Evolutionary conservation across 2,329 filamentous ascomycete genomes (phyloP).

Genomic region (Trichocomaceae sp.): DNA sequence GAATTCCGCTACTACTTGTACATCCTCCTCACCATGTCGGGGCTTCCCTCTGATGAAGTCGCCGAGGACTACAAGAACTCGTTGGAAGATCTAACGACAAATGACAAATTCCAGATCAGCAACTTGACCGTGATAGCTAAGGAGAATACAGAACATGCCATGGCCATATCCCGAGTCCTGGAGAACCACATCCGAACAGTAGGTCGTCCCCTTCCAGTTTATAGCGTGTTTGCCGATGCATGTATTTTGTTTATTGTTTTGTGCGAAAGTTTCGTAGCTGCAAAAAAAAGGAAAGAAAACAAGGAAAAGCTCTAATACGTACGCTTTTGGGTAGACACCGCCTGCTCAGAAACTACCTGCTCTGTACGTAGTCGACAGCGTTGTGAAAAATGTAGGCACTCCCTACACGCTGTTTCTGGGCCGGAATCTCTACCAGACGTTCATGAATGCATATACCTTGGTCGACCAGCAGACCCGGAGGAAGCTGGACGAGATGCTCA

Average conservation of each 20-base stretch:
- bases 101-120: conserved; percentile 92
- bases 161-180: conserved; percentile 82
- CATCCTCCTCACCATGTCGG: conserved; percentile 48
- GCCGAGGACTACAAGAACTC: conserved; percentile 92
- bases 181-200: conserved; percentile 93
- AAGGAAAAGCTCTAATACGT: conserved; percentile 29
- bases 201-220: conserved; percentile 43
- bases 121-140: conserved; percentile 96
- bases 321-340: conserved; percentile 59
- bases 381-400: conserved; percentile 97
- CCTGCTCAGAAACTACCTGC: conserved; percentile 86
- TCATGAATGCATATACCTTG: conserved; percentile 92
- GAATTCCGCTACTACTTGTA: not conserved
- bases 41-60: conserved; percentile 67
- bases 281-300: too few relatives aligned
- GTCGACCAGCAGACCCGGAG: conserved; percentile 76
- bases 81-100: conserved; percentile 81
- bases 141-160: conserved; percentile 92
- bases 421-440: conserved; percentile 83
- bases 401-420: conserved; percentile 95
- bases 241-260: not conserved
- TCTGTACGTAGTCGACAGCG: conserved; percentile 95
- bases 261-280: conserved; percentile 34
- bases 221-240: conserved; percentile 2
- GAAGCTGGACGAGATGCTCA: conserved; percentile 95